Evolutionary conservation across 2,329 filamentous ascomycete genomes (phyloP).

Genomic region (Pseudogymnoascus sp.): DNA sequence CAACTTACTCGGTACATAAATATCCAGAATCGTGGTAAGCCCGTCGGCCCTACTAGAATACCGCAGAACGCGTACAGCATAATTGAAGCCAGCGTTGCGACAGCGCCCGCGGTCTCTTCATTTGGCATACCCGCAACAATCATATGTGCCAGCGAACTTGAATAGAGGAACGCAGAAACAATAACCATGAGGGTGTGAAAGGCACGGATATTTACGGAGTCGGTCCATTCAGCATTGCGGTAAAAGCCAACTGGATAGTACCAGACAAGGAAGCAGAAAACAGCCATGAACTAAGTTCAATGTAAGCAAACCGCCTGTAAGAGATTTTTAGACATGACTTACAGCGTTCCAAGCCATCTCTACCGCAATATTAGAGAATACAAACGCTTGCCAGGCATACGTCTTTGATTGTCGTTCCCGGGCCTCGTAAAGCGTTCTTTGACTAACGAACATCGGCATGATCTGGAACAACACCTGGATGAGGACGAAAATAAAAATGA

Average conservation of each 20-base stretch:
- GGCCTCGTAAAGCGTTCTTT: constrained; percentile 56
- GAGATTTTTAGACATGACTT: constrained; percentile 34
- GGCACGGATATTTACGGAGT: constrained; percentile 58
- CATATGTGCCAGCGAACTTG: constrained; percentile 70
- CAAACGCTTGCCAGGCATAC: constrained; percentile 23
- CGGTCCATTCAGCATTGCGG: constrained; percentile 54
- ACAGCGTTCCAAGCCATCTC: constrained; percentile 77
- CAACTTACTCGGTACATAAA: constrained; percentile 64
- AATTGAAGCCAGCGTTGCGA: constrained; percentile 66
- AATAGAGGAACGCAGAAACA: constrained; percentile 66
- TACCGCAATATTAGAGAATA: constrained; percentile 49
- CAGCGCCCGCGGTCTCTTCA: constrained; percentile 65
- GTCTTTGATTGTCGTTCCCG: constrained; percentile 7
- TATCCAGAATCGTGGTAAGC: constrained; percentile 66
- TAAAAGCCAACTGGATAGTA: constrained; percentile 78
- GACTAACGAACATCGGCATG: constrained; percentile 60
- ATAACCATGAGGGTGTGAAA: constrained; percentile 70
- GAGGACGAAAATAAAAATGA: constrained; percentile 62
- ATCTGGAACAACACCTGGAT: constrained; percentile 54
- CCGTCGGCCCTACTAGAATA: constrained; percentile 56
- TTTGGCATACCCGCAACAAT: constrained; percentile 66
- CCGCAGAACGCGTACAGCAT: constrained; percentile 66
- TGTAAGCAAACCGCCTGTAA: neutral
- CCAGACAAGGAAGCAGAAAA: constrained; percentile 69
- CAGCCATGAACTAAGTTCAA: constrained; percentile 30